Percentiles rank a stretch among this genome's conserved stretches.
Conservation (phyloP, 169 alveolate genomes). For the Cryptosporidium xiaoi region DNA sequence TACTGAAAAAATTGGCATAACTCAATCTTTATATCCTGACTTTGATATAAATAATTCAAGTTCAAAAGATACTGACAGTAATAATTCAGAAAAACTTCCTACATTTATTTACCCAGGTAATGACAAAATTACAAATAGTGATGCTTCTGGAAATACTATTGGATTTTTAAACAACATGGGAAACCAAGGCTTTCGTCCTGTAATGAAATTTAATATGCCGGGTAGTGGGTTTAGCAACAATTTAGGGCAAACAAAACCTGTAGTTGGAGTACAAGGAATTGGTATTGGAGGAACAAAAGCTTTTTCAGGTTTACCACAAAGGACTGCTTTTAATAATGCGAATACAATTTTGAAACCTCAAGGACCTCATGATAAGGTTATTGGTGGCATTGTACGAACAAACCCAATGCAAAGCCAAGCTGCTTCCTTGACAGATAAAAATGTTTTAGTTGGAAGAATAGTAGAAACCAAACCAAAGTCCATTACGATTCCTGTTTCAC, state of each 20-base stretch:
- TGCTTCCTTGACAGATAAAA: neutral
- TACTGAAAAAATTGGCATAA: neutral
- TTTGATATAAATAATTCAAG: neutral
- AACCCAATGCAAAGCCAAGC: neutral
- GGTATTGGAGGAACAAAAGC: no score
- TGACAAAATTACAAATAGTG: conserved; percentile 8
- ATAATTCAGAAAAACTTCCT: conserved; percentile 2
- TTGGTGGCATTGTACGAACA: neutral
- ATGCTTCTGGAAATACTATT: neutral
- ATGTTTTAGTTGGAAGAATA: neutral
- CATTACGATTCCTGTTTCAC: neutral
- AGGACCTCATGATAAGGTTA: no score
- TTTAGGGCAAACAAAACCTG: no score
- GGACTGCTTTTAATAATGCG: no score
- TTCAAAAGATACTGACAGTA: neutral
- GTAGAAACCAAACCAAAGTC: conserved; percentile 9
- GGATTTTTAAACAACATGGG: neutral
- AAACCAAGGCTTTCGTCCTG: neutral
- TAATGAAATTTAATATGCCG: no score
- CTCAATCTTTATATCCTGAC: neutral
- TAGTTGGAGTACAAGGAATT: no score
- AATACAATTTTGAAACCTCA: no score
- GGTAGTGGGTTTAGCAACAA: no score
- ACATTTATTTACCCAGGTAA: conserved; percentile 46
- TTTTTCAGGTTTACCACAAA: no score